Percentiles rank a stretch among this genome's conserved stretches.
These are phyloP conservation scores for Macrophomina phaseolina DNA, from an alignment of 2,329 filamentous ascomycete genomes.

Conservation along the genomic window DNA sequence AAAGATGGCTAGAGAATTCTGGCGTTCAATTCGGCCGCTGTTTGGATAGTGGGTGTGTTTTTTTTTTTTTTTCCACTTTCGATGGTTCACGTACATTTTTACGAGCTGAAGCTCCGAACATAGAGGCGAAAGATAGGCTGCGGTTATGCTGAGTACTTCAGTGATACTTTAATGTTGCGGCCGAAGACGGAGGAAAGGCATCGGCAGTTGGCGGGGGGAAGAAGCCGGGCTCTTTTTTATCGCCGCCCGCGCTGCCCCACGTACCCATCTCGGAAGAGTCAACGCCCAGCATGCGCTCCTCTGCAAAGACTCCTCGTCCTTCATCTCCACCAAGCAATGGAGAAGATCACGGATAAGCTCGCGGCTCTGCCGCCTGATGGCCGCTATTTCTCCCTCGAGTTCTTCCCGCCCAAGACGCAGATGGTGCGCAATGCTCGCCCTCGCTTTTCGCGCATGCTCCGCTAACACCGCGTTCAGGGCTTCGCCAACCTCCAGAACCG, in stretches of 20 bases:
- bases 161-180: background rate
- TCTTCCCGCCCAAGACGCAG: conserved; percentile 97
- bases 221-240: conserved; percentile 7
- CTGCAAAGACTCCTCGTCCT: conserved; percentile 11
- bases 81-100: background rate
- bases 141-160: too few relatives aligned
- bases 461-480: conserved; percentile 56
- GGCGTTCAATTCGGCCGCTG: background rate
- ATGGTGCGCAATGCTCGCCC: conserved; percentile 61
- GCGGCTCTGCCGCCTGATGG: conserved; percentile 81
- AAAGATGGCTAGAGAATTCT: background rate
- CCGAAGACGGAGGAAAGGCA: background rate
- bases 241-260: conserved; percentile 9
- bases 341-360: conserved; percentile 92
- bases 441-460: background rate
- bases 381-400: conserved; percentile 95
- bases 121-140: too few relatives aligned
- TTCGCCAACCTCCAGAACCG: conserved; percentile 92
- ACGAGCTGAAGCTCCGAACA: background rate
- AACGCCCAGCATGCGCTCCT: conserved; percentile 21
- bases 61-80: background rate
- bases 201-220: conserved; percentile 17
- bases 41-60: background rate
- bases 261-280: conserved; percentile 1
- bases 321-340: conserved; percentile 18